Base-by-base conservation (phyloP, 2,329 filamentous ascomycete genomes). In the Emergomyces pasteurianus region DNA sequence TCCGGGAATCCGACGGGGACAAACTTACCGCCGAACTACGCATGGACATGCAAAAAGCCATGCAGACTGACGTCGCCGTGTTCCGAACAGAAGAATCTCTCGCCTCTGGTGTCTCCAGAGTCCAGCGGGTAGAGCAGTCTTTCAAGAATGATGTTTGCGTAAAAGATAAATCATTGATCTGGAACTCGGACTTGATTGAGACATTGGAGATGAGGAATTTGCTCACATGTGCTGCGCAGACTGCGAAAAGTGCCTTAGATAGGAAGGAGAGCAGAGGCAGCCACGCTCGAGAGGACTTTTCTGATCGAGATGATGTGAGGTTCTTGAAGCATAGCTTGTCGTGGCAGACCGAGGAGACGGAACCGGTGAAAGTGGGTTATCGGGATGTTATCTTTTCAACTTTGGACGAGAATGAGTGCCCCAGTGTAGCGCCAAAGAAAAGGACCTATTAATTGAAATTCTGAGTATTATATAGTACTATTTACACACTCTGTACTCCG, bases 101-200 rank as follows among this genome's bases (percentile, higher is more conserved):
- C 71, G 88, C 94, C 67, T 87, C 92, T 75, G 90, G 90, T 81
- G 89, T 94, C 63, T 81, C 81, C 75, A 89, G 84, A 79, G 92
- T 95, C 74, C 83, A 78, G 64, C 84, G 89, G 67, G 90, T 95
- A 67, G 90, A 95, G 73, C 76, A 82, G 69, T 82, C 79, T 67
- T 95, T 88, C 78, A 77, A 60, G 54, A 63, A 81, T 67, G 80
- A 95, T 69, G 86, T 95, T 66, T 89, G 89, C 71, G 94, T 89
- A 78, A 92, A 94, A 82, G 90, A 96, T 77, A 87, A 90, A 75
- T 91, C 88, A 81, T 94, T 95, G 89, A 95, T 95, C 79, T 96
- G 90, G 91, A 96, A 96, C 84, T 90, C 88, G 21, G 90, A 95
- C 72, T 84, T 96, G 28, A 88, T 95, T 58, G 90, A 96, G 82